Conservation (phyloP, 148 eudicot genomes). For the Silene latifolia region DNA sequence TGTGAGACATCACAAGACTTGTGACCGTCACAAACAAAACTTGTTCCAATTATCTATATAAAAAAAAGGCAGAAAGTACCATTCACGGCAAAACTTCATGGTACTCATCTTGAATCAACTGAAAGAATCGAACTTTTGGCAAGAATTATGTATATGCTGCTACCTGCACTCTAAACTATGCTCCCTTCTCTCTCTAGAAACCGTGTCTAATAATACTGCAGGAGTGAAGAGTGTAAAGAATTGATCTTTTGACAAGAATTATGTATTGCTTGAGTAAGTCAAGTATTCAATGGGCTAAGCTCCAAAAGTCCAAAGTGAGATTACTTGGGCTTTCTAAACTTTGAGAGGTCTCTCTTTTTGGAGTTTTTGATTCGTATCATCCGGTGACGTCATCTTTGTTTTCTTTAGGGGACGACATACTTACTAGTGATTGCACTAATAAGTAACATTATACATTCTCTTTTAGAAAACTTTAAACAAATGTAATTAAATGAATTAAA, state of each 20-base stretch:
- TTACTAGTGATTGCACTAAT: too few relatives aligned
- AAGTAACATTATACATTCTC: too few relatives aligned
- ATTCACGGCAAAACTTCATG: conserved; percentile 96
- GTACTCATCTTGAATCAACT: conserved; percentile 69
- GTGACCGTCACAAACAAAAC: too few relatives aligned
- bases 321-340: neutral
- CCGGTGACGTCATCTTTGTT: too few relatives aligned
- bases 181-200: neutral
- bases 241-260: too few relatives aligned
- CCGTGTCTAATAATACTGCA: neutral
- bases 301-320: neutral
- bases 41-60: too few relatives aligned
- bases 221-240: neutral
- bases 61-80: conserved; percentile 32
- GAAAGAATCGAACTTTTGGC: neutral
- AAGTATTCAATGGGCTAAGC: neutral
- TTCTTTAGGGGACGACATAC: too few relatives aligned
- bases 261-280: neutral
- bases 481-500: too few relatives aligned
- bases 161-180: neutral
- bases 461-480: too few relatives aligned
- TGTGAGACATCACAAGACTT: too few relatives aligned
- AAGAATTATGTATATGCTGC: neutral
- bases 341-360: neutral
- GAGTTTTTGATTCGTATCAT: too few relatives aligned